Conservation (phyloP, 345 rosid species). For the Linum trigynum region DNA sequence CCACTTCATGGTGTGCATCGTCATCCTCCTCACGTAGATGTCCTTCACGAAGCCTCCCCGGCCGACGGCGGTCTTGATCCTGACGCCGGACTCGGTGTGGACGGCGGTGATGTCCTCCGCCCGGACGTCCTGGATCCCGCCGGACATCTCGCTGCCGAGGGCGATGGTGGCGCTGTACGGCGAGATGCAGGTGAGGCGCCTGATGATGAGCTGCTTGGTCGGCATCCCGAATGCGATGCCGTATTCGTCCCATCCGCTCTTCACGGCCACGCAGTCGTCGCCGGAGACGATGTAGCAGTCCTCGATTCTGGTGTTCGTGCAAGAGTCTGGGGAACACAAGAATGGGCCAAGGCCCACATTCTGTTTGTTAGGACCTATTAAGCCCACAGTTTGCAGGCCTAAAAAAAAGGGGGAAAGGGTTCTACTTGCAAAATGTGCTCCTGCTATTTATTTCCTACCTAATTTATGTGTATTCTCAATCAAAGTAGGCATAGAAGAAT, state of each 20-base stretch:
- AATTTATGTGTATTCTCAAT: too few relatives aligned
- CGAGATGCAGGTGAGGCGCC: slow-evolving; percentile 63
- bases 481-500: too few relatives aligned
- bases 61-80: slow-evolving; percentile 71
- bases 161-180: slow-evolving; percentile 75
- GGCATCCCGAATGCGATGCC: slow-evolving; percentile 66
- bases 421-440: too few relatives aligned
- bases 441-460: too few relatives aligned
- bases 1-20: slow-evolving; percentile 72
- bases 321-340: slow-evolving; percentile 47
- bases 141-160: slow-evolving; percentile 74
- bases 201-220: slow-evolving; percentile 46
- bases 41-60: slow-evolving; percentile 64
- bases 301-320: slow-evolving; percentile 75
- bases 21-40: slow-evolving; percentile 45
- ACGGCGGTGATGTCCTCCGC: slow-evolving; percentile 68
- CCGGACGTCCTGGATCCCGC: slow-evolving; percentile 66
- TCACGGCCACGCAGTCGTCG: slow-evolving; percentile 87
- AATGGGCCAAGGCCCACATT: too few relatives aligned
- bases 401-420: too few relatives aligned
- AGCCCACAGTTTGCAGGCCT: too few relatives aligned
- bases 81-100: slow-evolving; percentile 61
- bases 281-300: slow-evolving; percentile 87
- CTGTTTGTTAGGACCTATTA: too few relatives aligned
- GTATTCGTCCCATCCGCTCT: slow-evolving; percentile 85